These are phyloP conservation scores for Starmera amethionina DNA, from an alignment of 805 yeast species.

Conservation along the genomic window DNA sequence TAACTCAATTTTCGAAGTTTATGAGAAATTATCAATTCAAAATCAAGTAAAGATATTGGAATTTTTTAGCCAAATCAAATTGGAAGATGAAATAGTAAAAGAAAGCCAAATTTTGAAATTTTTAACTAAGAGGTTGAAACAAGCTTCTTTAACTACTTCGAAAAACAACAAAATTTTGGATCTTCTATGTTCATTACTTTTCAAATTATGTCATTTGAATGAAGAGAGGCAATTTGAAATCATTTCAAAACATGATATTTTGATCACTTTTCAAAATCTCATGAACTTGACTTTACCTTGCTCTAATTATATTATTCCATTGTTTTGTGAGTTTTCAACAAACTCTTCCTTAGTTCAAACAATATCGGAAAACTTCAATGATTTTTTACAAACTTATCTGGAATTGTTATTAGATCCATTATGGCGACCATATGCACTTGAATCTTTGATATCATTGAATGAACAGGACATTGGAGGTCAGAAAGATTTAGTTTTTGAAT, in stretches of 20 bases:
- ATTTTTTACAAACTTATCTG: conserved; percentile 23
- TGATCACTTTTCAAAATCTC: conserved; percentile 28
- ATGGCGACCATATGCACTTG: conserved; percentile 44
- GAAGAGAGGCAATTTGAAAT: conserved; percentile 29
- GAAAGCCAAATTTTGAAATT: conserved; percentile 28
- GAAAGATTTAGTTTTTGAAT: conserved; percentile 19
- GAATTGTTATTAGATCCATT: conserved; percentile 34
- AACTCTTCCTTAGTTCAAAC: conserved; percentile 25
- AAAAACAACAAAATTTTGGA: conserved; percentile 29
- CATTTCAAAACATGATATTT: conserved; percentile 26
- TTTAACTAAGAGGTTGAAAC: conserved; percentile 18
- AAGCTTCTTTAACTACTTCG: background rate
- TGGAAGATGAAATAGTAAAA: conserved; percentile 5
- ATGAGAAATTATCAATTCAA: conserved; percentile 20
- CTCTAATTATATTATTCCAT: conserved; percentile 36
- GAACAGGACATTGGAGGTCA: conserved; percentile 21
- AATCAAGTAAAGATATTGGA: conserved; percentile 30
- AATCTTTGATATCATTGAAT: conserved; percentile 26
- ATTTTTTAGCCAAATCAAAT: conserved; percentile 19
- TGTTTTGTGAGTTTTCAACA: conserved; percentile 36
- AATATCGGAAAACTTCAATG: conserved; percentile 16
- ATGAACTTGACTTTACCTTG: conserved; percentile 31
- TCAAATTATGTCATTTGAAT: conserved; percentile 37
- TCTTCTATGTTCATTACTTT: conserved; percentile 32
- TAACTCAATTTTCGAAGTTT: conserved; percentile 33